Conservation (phyloP, 192 early-diverging fungal genomes). For the Oehlia diaphana region DNA sequence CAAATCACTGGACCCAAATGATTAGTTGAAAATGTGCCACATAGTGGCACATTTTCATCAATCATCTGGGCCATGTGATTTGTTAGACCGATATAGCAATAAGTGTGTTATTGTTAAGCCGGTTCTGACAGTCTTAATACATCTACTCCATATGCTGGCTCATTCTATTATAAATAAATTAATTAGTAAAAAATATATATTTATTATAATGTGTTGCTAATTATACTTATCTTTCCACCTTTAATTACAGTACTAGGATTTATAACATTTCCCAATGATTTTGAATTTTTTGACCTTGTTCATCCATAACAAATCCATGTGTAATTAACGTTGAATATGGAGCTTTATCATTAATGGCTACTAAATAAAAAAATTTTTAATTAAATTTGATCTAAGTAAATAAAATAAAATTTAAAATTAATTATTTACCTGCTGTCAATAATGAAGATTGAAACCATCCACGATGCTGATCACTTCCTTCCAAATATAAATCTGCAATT, state of each 20-base stretch:
- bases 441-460: constrained; percentile 87
- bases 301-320: constrained; percentile 74
- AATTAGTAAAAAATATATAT: constrained; percentile 33
- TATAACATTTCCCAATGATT: constrained; percentile 85
- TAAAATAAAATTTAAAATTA: background rate
- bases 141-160: constrained; percentile 76
- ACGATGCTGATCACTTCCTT: constrained; percentile 82
- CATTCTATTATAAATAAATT: constrained; percentile 68
- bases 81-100: too few relatives aligned
- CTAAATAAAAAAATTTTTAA: constrained; percentile 18
- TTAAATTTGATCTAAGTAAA: background rate
- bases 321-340: constrained; percentile 74
- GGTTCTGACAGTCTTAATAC: constrained; percentile 69
- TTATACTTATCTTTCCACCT: constrained; percentile 64
- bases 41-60: too few relatives aligned
- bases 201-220: too few relatives aligned
- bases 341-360: constrained; percentile 63
- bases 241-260: constrained; percentile 84
- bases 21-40: too few relatives aligned
- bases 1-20: too few relatives aligned
- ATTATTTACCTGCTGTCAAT: constrained; percentile 57
- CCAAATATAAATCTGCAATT: constrained; percentile 70
- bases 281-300: constrained; percentile 89
- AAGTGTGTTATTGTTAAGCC: too few relatives aligned
- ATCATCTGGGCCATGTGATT: too few relatives aligned